Evolutionary conservation across 73 alveolate species (phyloP).

Genomic region (Paramecium caudatum): DNA sequence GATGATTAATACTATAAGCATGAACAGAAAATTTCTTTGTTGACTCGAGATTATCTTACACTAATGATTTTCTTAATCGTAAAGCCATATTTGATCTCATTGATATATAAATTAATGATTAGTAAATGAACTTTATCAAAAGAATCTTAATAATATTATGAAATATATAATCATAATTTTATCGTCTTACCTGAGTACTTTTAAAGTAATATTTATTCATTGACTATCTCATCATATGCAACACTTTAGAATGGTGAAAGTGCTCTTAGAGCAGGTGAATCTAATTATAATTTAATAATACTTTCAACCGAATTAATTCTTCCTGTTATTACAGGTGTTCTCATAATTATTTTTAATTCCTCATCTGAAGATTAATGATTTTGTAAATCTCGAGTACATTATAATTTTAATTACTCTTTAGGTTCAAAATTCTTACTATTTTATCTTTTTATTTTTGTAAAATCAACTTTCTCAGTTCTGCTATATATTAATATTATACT

Average conservation of each 20-base stretch:
- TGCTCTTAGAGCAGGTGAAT: conserved; percentile 6
- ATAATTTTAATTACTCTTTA: not conserved
- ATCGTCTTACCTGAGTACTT: conserved; percentile 24
- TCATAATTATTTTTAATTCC: conserved; percentile 25
- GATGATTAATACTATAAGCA: conserved; percentile 10
- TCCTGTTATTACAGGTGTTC: conserved; percentile 69
- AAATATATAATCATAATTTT: not conserved
- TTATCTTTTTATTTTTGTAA: conserved; percentile 34
- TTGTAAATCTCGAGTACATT: not conserved
- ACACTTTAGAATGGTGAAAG: conserved; percentile 7
- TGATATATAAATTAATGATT: too few relatives aligned
- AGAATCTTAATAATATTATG: not conserved
- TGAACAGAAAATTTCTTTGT: conserved; percentile 9
- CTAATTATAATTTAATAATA: not conserved
- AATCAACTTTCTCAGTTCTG: conserved; percentile 41
- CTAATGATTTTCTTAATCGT: conserved; percentile 11
- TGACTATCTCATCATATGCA: conserved; percentile 16
- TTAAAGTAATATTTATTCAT: not conserved
- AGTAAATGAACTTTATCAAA: too few relatives aligned
- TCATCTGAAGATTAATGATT: not conserved
- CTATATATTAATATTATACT: not conserved
- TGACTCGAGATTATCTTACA: not conserved
- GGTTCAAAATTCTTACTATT: not conserved
- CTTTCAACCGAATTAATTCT: conserved; percentile 46
- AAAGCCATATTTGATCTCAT: conserved; percentile 55